Evolutionary conservation across 306 rosid genomes (phyloP).

Genomic region (Vigna hirtella): DNA sequence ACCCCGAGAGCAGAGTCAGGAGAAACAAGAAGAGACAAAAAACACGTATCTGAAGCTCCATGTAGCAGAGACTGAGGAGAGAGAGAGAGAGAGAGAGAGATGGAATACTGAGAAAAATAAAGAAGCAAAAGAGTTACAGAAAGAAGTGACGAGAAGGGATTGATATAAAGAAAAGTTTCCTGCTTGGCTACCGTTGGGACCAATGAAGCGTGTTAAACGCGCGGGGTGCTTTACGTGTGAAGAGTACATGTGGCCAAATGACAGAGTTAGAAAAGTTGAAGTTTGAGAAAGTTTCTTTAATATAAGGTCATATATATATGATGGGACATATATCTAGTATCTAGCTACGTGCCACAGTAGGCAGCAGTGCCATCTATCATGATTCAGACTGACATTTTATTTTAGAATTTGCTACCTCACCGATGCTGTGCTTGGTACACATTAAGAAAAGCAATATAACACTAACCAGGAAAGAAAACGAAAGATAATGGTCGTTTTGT

Average conservation of each 20-base stretch:
- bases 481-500: not conserved
- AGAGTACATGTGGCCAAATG: constrained; percentile 33
- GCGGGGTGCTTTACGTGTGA: constrained; percentile 22
- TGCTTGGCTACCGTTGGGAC: constrained; percentile 42
- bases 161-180: constrained; percentile 36
- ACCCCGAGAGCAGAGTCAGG: constrained; percentile 39
- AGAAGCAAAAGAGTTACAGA: not conserved
- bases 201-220: constrained; percentile 40
- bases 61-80: not conserved
- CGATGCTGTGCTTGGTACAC: not conserved
- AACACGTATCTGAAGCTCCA: constrained; percentile 53
- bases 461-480: not conserved
- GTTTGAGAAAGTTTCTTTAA: not conserved
- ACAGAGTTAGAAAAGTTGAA: not conserved
- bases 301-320: not conserved
- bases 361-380: not conserved
- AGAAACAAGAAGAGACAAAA: constrained; percentile 41
- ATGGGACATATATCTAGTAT: not conserved
- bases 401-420: not conserved
- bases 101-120: no score
- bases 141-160: constrained; percentile 2
- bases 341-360: not conserved
- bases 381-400: not conserved
- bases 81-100: not conserved
- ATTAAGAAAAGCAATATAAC: not conserved